Evolutionary conservation across 768 basidiomycete genomes (phyloP).

Genomic region (Hericium alpestre): DNA sequence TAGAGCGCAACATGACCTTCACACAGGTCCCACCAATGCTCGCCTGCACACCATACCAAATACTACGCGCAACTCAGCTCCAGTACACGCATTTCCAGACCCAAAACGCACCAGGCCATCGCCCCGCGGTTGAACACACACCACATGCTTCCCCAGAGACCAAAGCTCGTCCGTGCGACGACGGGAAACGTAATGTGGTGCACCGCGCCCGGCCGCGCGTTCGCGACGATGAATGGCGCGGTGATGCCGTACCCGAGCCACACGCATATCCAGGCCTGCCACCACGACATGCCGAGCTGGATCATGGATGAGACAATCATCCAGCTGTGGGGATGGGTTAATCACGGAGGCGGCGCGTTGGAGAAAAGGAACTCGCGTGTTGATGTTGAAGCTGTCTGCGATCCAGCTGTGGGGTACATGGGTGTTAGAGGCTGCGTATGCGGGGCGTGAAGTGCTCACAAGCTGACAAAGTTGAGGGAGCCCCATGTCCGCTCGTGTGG

Average conservation of each 20-base stretch:
- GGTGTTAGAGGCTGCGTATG: conserved; percentile 2
- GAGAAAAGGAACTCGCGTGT: conserved; percentile 40
- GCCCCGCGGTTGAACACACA: conserved; percentile 66
- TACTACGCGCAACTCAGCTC: conserved; percentile 24
- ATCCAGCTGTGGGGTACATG: conserved; percentile 47
- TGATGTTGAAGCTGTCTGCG: conserved; percentile 71
- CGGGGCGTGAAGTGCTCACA: conserved; percentile 28
- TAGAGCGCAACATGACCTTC: conserved; percentile 60
- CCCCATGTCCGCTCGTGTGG: conserved; percentile 57
- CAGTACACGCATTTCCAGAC: not conserved
- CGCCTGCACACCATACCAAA: conserved; percentile 73
- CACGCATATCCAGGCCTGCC: conserved; percentile 78
- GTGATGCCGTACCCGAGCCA: conserved; percentile 36
- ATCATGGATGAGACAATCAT: conserved; percentile 73
- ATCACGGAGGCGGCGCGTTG: not conserved
- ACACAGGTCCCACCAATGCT: conserved; percentile 78
- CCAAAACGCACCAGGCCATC: conserved; percentile 51
- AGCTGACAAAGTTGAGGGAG: conserved; percentile 53
- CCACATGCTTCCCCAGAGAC: conserved; percentile 71
- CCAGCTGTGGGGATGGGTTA: conserved; percentile 34
- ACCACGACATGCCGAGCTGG: conserved; percentile 65
- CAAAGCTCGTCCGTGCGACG: conserved; percentile 67
- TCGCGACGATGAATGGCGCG: conserved; percentile 64
- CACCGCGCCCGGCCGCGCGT: conserved; percentile 68
- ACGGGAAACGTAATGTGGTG: conserved; percentile 73